phyloP scores from a whole-genome alignment of 2,329 filamentous ascomycete species.

The Cadophora luteo-olivacea region DNA sequence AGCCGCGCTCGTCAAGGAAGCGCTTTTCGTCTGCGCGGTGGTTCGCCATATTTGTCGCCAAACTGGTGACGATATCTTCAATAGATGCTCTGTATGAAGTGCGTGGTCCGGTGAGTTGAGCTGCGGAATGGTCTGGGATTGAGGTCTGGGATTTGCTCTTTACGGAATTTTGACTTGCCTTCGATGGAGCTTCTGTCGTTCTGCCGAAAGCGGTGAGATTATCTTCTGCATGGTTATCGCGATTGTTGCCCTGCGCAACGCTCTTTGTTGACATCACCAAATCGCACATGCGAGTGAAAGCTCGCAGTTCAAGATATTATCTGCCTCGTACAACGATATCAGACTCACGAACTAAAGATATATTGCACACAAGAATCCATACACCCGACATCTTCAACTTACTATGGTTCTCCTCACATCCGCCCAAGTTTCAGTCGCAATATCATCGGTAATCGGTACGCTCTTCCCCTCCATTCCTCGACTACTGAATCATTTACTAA shows the following conservation, averaged over 20 bases:
- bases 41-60: constrained; percentile 44
- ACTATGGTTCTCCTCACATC: constrained; percentile 62
- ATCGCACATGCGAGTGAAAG: neutral
- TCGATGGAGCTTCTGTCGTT: neutral
- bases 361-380: neutral
- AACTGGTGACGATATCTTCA: neutral
- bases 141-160: neutral
- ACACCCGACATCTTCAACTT: neutral
- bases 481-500: constrained; percentile 14
- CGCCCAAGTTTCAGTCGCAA: constrained; percentile 71
- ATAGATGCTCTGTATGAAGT: neutral
- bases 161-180: neutral
- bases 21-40: constrained; percentile 81
- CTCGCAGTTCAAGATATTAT: neutral
- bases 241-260: constrained; percentile 54
- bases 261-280: constrained; percentile 22
- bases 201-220: neutral
- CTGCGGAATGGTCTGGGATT: neutral
- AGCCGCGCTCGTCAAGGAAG: constrained; percentile 91
- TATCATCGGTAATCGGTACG: constrained; percentile 69
- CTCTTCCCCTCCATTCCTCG: constrained; percentile 12
- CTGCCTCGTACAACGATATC: no score
- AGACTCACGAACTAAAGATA: neutral
- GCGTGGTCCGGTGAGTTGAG: neutral
- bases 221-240: constrained; percentile 36